Evolutionary conservation across 345 rosid genomes (phyloP), one percentile per base, ranked within the genome.

Genomic region (Anastatica hierochuntica): DNA sequence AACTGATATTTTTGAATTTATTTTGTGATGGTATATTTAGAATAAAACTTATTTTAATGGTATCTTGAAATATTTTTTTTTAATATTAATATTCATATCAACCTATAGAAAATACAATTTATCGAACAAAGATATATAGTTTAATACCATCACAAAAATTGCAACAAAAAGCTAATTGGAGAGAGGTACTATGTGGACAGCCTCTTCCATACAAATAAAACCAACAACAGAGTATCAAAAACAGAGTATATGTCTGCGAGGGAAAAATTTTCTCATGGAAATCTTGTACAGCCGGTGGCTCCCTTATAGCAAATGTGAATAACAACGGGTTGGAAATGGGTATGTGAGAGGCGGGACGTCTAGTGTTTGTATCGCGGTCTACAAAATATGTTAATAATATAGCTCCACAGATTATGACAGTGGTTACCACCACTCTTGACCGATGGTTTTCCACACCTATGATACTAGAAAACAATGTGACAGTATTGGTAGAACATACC

Each of bases 131-230:
- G n/a, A n/a, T n/a, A n/a, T n/a, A n/a, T n/a, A n/a, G n/a, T n/a
- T n/a, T n/a, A n/a, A n/a, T n/a, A n/a, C n/a, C n/a, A n/a, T n/a
- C n/a, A 43, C 21, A 64, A 40, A 6, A 68, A 60, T 46, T 76
- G 85, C 62, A 79, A 77, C 56, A 64, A 24, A 2, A 79, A 82
- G 50, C 43, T 82, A 21, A 79, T 82, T 11, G 85, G 88, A 14
- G 80, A 77, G 2, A 67, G 74, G 13, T 77, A 69, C 60, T 74
- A 65, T 48, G 54, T 47, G n/a, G n/a, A n/a, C n/a, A n/a, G n/a
- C n/a, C n/a, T n/a, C n/a, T n/a, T n/a, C n/a, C n/a, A n/a, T n/a
- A n/a, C n/a, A n/a, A n/a, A n/a, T n/a, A n/a, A n/a, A n/a, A n/a
- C n/a, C n/a, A n/a, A n/a, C 58, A 56, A 62, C 57, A 69, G 79